A percentile compares a stretch with the other conserved stretches of the same genome.
phyloP scores from a whole-genome alignment of 768 basidiomycete species.

The Dentipellis fragilis region DNA sequence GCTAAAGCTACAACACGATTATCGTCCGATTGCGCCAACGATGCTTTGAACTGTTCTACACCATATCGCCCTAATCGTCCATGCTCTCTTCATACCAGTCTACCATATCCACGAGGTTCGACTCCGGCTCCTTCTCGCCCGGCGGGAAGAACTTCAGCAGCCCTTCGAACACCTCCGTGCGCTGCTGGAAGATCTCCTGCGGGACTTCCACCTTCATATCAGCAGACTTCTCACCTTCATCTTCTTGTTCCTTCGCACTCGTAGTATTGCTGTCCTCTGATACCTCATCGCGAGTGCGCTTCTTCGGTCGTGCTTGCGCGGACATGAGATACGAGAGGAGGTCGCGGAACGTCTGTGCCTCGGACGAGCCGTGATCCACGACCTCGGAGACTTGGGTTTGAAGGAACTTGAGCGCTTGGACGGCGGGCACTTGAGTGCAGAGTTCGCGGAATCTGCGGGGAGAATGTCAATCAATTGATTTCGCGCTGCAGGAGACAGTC shows the following conservation, averaged over 20 bases:
- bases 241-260: neutral
- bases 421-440: slow-evolving; percentile 50
- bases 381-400: slow-evolving; percentile 60
- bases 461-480: neutral
- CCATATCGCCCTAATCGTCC: slow-evolving; percentile 1
- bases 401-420: slow-evolving; percentile 63
- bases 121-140: slow-evolving; percentile 56
- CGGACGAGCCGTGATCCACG: slow-evolving; percentile 55
- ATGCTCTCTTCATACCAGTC: slow-evolving; percentile 25
- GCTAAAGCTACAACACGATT: neutral
- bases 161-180: slow-evolving; percentile 61
- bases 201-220: slow-evolving; percentile 27
- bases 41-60: neutral
- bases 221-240: slow-evolving; percentile 11
- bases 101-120: slow-evolving; percentile 54
- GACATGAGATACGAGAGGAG: slow-evolving; percentile 56
- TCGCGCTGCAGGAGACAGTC: slow-evolving; percentile 14
- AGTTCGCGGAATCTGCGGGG: slow-evolving; percentile 66
- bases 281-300: neutral
- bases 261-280: neutral
- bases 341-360: slow-evolving; percentile 58
- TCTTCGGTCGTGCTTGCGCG: slow-evolving; percentile 17
- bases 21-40: neutral
- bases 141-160: slow-evolving; percentile 55
- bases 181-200: slow-evolving; percentile 45